Percentiles rank a stretch among this genome's conserved stretches.
phyloP scores from a whole-genome alignment of 208 protist genomes.

The Leishmania turanica region DNA sequence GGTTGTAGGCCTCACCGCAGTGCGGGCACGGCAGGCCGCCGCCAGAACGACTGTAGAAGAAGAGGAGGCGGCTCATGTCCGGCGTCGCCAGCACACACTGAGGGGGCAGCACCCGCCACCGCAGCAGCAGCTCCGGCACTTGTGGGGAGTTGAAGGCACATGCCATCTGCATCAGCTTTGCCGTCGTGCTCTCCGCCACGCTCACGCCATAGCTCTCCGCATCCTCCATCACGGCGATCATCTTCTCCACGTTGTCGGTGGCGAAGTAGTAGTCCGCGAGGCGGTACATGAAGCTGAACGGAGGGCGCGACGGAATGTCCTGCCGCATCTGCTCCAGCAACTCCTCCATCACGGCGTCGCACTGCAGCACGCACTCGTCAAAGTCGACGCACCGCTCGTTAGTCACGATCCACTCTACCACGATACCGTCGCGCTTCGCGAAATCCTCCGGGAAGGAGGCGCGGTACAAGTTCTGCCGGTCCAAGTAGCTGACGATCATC shows the following conservation, averaged over 20 bases:
- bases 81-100: slow-evolving; percentile 91
- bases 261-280: slow-evolving; percentile 93
- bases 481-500: slow-evolving; percentile 91
- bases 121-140: slow-evolving; percentile 80
- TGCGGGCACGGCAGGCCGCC: slow-evolving; percentile 77
- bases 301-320: slow-evolving; percentile 72
- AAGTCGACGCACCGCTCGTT: slow-evolving; percentile 76
- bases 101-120: slow-evolving; percentile 76
- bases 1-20: slow-evolving; percentile 88
- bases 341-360: slow-evolving; percentile 86
- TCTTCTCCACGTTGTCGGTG: slow-evolving; percentile 91
- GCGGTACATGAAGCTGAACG: slow-evolving; percentile 86
- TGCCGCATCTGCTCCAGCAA: slow-evolving; percentile 72
- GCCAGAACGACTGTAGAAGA: slow-evolving; percentile 83
- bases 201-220: slow-evolving; percentile 64
- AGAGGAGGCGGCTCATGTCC: slow-evolving; percentile 89
- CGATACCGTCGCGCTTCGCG: slow-evolving; percentile 83
- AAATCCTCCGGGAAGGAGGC: slow-evolving; percentile 77
- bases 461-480: slow-evolving; percentile 88
- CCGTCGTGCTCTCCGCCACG: slow-evolving; percentile 87
- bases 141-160: slow-evolving; percentile 84
- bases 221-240: slow-evolving; percentile 91
- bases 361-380: slow-evolving; percentile 87
- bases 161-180: slow-evolving; percentile 92
- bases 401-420: slow-evolving; percentile 86